Base-by-base conservation (phyloP, 1,284 basidiomycete species). In the Ceratobasidium sp. region DNA sequence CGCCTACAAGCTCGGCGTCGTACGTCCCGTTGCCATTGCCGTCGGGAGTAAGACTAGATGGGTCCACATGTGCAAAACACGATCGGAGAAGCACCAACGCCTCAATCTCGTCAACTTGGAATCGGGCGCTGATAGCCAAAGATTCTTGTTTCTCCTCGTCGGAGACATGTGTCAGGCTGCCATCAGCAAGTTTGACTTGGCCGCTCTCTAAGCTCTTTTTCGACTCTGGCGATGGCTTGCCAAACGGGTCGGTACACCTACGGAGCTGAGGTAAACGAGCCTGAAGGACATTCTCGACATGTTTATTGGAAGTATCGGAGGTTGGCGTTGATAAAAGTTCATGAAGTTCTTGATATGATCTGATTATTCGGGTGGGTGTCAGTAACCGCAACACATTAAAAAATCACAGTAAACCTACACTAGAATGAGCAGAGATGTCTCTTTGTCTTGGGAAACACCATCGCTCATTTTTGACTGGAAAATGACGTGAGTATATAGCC, bases 21-120 rank as follows among this genome's bases (percentile, higher is more conserved):
- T 88, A 79, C 2, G 82, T 82, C 44, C 82, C 81, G 61, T 43
- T 61, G 47, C 52, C 44, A 32, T 64, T 41, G 70, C 46, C 14
- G 50, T 28, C 38, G 49, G 74, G n/a, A 54, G n/a, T 13, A 54
- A 57, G 64, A 52, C 46, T 61, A 1, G 89, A 87, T 16, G 91
- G 83, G 11, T 91, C 92, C 79, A 92, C 88, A 78, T 94, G 92
- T 79, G 91, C 92, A 18, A 95, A 82, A 79, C 92, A 95, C 0
- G 90, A 90, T 14, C 91, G 88, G 18, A 95, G 82, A 7, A 93
- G 84, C 6, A 90, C 82, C 64, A 92, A 84, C 0, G 92, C 88
- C 28, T 91, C 88, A 18, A 93, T 84, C 78, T 94, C 87, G 81
- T 94, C 92, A 47, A 95, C 89, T 66, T 88, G 82, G 80, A 93